Conservation (phyloP, 2,329 filamentous ascomycete species). For the Xylaria sp. region DNA sequence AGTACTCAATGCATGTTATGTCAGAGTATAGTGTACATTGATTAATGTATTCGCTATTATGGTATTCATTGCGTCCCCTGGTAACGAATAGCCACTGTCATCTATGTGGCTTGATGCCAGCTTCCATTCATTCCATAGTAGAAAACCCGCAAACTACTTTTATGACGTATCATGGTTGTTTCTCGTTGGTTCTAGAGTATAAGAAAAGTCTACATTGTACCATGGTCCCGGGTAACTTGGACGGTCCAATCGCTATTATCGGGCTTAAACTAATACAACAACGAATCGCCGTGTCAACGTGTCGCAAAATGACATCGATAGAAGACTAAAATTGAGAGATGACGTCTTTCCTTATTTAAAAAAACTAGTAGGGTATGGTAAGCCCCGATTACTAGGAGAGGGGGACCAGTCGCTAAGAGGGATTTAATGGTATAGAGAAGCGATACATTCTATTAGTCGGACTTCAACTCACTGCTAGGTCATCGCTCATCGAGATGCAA, state of each 20-base stretch:
- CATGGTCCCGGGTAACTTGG: background rate
- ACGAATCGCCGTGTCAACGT: background rate
- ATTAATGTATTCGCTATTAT: background rate
- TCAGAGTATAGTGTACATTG: background rate
- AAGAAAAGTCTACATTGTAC: background rate
- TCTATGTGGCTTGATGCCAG: background rate
- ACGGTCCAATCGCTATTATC: background rate
- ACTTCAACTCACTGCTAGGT: background rate
- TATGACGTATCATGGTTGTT: background rate
- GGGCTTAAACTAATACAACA: background rate
- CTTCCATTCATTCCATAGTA: background rate
- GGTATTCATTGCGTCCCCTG: background rate
- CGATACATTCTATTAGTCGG: background rate
- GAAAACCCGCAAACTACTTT: background rate
- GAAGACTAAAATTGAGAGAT: background rate
- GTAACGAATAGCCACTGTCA: background rate
- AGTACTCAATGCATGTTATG: background rate
- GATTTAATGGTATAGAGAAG: background rate
- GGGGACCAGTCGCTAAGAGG: background rate
- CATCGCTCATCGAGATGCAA: background rate
- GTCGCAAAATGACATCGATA: background rate
- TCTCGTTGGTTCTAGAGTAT: background rate
- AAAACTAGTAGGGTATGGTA: background rate
- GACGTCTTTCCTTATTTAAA: background rate
- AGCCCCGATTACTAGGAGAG: background rate